These are phyloP conservation scores for Monosporascus sp. DNA, from an alignment of 2,329 filamentous ascomycete genomes.

Conservation along the genomic window DNA sequence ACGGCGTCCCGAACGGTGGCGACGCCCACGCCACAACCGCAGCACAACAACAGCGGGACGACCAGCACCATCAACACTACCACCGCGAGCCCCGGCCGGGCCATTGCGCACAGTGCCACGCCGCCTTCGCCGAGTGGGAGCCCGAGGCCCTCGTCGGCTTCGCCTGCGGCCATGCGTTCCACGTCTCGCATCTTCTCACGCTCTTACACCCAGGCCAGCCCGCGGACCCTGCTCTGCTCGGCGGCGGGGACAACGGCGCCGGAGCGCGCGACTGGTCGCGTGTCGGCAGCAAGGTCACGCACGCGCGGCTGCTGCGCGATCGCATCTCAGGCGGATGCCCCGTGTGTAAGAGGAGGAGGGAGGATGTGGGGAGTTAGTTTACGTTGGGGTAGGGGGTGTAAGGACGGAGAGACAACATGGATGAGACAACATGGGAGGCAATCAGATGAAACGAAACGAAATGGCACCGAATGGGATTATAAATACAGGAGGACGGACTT, in stretches of 20 bases:
- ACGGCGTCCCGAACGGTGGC: constrained; percentile 3
- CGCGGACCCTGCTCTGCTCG: constrained; percentile 30
- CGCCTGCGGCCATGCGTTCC: constrained; percentile 77
- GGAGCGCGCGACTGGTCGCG: constrained; percentile 49
- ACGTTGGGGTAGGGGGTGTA: no score
- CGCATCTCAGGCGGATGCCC: constrained; percentile 63
- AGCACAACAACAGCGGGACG: neutral
- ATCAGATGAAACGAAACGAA: no score
- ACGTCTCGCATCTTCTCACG: constrained; percentile 66
- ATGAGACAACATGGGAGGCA: no score
- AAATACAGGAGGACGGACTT: no score
- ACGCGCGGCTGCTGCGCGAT: constrained; percentile 72
- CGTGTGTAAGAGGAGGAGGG: constrained; percentile 41
- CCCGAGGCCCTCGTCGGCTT: constrained; percentile 73
- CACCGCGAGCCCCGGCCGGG: constrained; percentile 40
- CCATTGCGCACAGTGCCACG: constrained; percentile 55
- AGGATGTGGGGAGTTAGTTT: constrained; percentile 9
- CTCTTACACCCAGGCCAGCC: constrained; percentile 41
- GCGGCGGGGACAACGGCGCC: constrained; percentile 30
- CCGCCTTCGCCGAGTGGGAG: constrained; percentile 56
- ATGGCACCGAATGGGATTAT: no score
- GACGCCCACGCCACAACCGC: neutral
- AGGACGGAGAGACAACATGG: no score
- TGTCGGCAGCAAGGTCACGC: constrained; percentile 82
- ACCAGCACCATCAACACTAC: constrained; percentile 25